These are phyloP conservation scores for Capsicum chinense DNA, from an alignment of 257 asterid genomes.

Conservation along the genomic window DNA sequence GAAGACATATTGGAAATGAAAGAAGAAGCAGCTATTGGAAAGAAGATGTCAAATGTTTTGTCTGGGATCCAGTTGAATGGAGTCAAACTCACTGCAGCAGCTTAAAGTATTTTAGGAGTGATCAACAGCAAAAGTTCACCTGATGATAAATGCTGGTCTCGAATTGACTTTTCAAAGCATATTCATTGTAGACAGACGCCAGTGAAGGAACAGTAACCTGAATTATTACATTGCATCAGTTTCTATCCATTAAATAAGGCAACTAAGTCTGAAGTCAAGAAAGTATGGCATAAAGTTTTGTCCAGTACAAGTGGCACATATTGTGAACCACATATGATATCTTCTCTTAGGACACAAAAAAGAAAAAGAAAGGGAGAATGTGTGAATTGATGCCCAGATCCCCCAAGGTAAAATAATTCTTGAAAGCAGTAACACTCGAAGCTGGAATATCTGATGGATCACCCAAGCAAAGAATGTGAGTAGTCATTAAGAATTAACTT, in stretches of 20 bases:
- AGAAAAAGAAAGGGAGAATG: neutral
- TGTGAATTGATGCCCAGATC: neutral
- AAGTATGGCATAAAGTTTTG: neutral
- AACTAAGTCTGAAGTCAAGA: neutral
- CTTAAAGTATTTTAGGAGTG: conserved; percentile 3
- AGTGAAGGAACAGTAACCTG: conserved; percentile 97
- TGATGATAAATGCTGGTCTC: conserved; percentile 99
- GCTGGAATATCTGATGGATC: conserved; percentile 15
- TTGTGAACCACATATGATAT: neutral
- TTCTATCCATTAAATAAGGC: conserved; percentile 22
- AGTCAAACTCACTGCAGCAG: conserved; percentile 21
- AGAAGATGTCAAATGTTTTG: neutral
- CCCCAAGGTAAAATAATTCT: neutral
- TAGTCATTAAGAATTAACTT: conserved; percentile 18
- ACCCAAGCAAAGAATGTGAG: neutral
- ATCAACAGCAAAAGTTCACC: conserved; percentile 48
- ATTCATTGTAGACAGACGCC: conserved; percentile 98
- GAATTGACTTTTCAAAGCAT: conserved; percentile 94
- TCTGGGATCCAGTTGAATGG: conserved; percentile 3
- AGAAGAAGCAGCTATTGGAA: neutral
- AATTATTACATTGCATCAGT: conserved; percentile 32
- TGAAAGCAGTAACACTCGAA: neutral
- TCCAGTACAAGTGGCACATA: conserved; percentile 22
- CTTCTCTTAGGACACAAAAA: conserved; percentile 5
- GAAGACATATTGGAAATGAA: conserved; percentile 9